phyloP scores from a whole-genome alignment of 495 filamentous ascomycete species.

The Hypoxylon subgilvum region DNA sequence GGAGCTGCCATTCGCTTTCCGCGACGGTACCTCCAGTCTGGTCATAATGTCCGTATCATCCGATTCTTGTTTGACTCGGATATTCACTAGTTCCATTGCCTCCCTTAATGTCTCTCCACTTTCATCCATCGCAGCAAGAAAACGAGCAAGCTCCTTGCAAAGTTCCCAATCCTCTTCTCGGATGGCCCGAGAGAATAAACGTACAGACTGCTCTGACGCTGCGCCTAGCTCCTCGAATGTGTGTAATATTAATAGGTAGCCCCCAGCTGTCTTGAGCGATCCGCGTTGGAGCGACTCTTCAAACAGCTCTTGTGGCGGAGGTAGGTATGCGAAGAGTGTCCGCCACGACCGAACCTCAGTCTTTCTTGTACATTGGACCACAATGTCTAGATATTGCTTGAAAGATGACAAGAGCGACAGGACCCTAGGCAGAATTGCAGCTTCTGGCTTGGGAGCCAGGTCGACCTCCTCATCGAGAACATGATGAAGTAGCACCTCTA shows the following conservation, averaged over 20 bases:
- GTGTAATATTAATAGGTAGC: conserved; percentile 94
- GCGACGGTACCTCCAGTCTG: conserved; percentile 57
- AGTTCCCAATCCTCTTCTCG: conserved; percentile 92
- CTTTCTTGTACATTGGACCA: conserved; percentile 97
- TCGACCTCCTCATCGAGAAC: conserved; percentile 96
- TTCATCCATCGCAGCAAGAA: conserved; percentile 89
- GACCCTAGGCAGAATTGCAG: conserved; percentile 82
- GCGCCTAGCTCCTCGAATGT: conserved; percentile 85
- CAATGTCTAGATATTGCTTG: conserved; percentile 87
- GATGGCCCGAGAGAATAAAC: conserved; percentile 81
- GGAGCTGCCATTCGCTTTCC: conserved; percentile 43
- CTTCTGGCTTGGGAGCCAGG: conserved; percentile 65
- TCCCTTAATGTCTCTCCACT: conserved; percentile 80
- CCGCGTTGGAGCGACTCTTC: conserved; percentile 85
- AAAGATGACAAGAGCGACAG: conserved; percentile 90
- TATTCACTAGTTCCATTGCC: conserved; percentile 74
- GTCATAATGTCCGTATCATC: conserved; percentile 53
- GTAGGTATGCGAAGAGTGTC: conserved; percentile 87
- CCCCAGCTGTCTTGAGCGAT: conserved; percentile 92
- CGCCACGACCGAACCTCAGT: conserved; percentile 95
- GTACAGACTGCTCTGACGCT: conserved; percentile 79
- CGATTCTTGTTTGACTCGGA: conserved; percentile 52
- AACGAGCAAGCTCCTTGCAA: conserved; percentile 91
- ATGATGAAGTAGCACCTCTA: conserved; percentile 91
- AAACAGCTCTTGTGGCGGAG: conserved; percentile 87